These are phyloP conservation scores for Camellia japonica DNA, from an alignment of 148 eudicot genomes.

Conservation along the genomic window DNA sequence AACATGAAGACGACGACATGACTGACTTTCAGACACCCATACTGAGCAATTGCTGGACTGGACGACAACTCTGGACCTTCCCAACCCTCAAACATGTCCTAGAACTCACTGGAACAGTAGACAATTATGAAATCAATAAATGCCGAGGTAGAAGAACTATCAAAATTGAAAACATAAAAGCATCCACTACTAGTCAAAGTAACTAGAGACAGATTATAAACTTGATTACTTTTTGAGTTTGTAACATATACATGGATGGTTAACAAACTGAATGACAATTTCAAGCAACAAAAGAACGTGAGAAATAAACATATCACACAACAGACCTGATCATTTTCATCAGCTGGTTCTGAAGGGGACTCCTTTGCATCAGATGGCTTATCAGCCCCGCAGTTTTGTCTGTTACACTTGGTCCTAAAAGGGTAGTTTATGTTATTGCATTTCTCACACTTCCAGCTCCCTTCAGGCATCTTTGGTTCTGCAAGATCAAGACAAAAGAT, in stretches of 20 bases:
- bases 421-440: constrained; percentile 92
- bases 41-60: constrained; percentile 82
- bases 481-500: constrained; percentile 11
- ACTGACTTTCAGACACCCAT: constrained; percentile 80
- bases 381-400: constrained; percentile 98
- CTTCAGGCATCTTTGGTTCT: constrained; percentile 96
- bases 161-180: constrained; percentile 5
- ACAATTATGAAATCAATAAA: constrained; percentile 65
- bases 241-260: constrained; percentile 18
- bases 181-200: constrained; percentile 1
- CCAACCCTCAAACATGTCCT: constrained; percentile 69
- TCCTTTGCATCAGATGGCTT: constrained; percentile 66
- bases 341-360: constrained; percentile 49
- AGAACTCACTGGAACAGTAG: constrained; percentile 99
- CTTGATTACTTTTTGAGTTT: constrained; percentile 13
- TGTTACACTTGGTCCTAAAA: constrained; percentile 91
- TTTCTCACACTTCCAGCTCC: constrained; percentile 95
- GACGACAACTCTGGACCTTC: constrained; percentile 97
- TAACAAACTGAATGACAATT: constrained; percentile 8
- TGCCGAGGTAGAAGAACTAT: constrained; percentile 12
- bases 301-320: constrained; percentile 24
- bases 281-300: constrained; percentile 14
- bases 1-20: constrained; percentile 88
- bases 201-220: not conserved
- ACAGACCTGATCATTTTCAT: constrained; percentile 90